Evolutionary conservation across 331 rosid species (phyloP), one percentile per base, ranked within the genome.

Genomic region (Quercus tomentella): DNA sequence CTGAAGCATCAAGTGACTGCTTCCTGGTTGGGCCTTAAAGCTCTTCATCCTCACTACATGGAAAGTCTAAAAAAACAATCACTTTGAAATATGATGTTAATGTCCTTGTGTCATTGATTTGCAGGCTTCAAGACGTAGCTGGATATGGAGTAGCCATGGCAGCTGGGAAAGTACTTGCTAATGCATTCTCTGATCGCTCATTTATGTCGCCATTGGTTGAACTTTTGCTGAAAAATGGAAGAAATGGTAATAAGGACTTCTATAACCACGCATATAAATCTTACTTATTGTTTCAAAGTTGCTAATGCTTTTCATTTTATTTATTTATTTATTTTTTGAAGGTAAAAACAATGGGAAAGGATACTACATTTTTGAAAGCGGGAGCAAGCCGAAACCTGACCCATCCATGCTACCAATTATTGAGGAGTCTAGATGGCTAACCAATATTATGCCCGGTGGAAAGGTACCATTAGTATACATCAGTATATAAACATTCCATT

Each of bases 281-380:
- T 20, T 26, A 51, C 23, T 79, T 77, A 75, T 28, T 74, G 54
- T 60, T 62, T 82, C 16, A 35, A 20, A 54, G 51, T 77, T 78
- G 61, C 62, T 51, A 73, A 82, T 72, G 51, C 66, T 77, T 88
- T 86, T 74, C 57, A 35, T 43, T 41, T 56, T n/a, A n/a, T n/a
- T n/a, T n/a, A n/a, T 79, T 70, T n/a, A 77, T 67, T 5, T 61
- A 79, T 65, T 43, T 62, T 25, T 62, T 41, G 72, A 63, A 93
- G 98, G 98, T 52, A 96, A 96, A 87, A 92, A 88, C 90, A 96
- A 96, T 76, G 97, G 97, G 62, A 91, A 87, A 84, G 98, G 99
- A 23, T 96, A 76, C 83, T 96, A 93, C 84, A 73, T 78, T 62
- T 92, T 90, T 77, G 92, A 89, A 84, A 92, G 82, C 88, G 98